Percentiles rank a stretch among this genome's conserved stretches.
Evolutionary conservation across 345 rosid genomes (phyloP).

Genomic region (Populus pruinosa): DNA sequence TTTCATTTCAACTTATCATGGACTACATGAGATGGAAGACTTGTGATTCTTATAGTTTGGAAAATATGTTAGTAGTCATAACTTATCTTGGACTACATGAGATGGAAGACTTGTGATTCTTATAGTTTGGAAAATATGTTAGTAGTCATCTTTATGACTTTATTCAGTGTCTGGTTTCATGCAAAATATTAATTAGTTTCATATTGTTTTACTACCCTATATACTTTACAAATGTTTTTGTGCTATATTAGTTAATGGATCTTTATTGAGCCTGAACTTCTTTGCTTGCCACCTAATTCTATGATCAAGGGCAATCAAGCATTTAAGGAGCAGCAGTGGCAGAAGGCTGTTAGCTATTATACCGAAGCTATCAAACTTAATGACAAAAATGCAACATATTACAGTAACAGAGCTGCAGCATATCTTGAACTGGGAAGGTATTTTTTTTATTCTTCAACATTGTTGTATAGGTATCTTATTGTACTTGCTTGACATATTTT

Average conservation of each 20-base stretch:
- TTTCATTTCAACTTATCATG: background rate
- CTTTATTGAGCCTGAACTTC: background rate
- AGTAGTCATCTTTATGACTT: background rate
- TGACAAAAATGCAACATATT: constrained; percentile 79
- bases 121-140: background rate
- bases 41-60: background rate
- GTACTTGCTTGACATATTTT: constrained; percentile 10
- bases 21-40: background rate
- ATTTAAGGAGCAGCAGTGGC: constrained; percentile 81
- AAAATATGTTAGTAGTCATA: background rate
- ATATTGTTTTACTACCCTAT: background rate
- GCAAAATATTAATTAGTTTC: background rate
- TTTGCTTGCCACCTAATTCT: background rate
- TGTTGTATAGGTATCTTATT: background rate
- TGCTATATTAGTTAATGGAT: background rate
- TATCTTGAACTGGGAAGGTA: constrained; percentile 82
- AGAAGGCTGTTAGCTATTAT: constrained; percentile 73
- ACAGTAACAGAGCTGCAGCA: constrained; percentile 96
- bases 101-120: background rate
- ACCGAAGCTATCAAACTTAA: constrained; percentile 84
- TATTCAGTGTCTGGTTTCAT: background rate
- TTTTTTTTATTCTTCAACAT: constrained; percentile 4
- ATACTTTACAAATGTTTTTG: too few relatives aligned
- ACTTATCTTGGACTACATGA: background rate
- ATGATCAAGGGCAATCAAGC: constrained; percentile 80